These are phyloP conservation scores for Candida broadrunensis DNA, from an alignment of 805 yeast species.

Conservation along the genomic window DNA sequence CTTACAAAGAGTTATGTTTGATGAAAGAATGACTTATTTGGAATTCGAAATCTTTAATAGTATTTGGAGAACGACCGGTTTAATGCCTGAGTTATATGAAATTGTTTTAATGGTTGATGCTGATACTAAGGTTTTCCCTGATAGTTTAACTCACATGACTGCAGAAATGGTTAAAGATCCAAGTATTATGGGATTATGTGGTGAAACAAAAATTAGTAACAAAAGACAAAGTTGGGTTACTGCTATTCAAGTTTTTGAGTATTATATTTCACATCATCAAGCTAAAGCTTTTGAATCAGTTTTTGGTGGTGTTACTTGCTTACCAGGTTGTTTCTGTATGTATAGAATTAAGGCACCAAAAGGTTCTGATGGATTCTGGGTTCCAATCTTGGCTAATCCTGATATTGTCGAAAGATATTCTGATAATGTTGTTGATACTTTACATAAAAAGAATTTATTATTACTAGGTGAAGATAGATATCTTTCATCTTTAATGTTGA, in stretches of 20 bases:
- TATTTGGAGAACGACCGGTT: conserved; percentile 81
- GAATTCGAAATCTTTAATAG: conserved; percentile 74
- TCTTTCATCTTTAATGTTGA: conserved; percentile 79
- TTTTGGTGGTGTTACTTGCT: conserved; percentile 91
- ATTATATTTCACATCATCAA: conserved; percentile 90
- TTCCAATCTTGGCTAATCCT: conserved; percentile 88
- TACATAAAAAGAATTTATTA: conserved; percentile 82
- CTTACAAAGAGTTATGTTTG: conserved; percentile 80
- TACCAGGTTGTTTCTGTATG: conserved; percentile 94
- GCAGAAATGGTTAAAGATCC: conserved; percentile 90
- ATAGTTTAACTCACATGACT: conserved; percentile 83
- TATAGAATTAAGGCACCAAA: conserved; percentile 89
- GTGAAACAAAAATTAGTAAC: conserved; percentile 89
- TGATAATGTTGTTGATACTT: conserved; percentile 77
- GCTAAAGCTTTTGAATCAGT: conserved; percentile 94
- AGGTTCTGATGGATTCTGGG: conserved; percentile 72
- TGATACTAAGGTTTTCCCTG: conserved; percentile 85
- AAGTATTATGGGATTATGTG: conserved; percentile 86
- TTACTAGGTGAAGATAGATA: conserved; percentile 89
- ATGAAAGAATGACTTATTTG: conserved; percentile 90
- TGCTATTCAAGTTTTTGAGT: conserved; percentile 89
- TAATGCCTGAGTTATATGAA: conserved; percentile 81
- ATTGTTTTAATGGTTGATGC: conserved; percentile 91
- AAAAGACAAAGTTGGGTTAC: conserved; percentile 86
- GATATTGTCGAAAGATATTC: conserved; percentile 91